Conservation (phyloP, 2,329 filamentous ascomycete species). For the Ophiostoma ips region DNA sequence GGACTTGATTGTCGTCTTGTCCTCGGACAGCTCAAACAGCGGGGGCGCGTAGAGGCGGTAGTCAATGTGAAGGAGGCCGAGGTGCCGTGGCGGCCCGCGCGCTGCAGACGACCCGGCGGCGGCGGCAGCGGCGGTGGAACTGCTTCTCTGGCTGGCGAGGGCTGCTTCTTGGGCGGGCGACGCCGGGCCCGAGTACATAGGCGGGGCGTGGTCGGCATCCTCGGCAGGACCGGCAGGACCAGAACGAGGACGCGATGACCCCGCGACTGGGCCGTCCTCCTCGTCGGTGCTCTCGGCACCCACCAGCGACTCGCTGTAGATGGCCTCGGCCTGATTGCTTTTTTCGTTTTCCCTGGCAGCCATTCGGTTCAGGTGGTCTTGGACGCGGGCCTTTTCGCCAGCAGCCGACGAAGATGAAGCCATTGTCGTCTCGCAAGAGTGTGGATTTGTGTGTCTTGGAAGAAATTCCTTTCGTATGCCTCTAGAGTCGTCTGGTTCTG, state of each 20-base stretch:
- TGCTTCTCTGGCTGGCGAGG: constrained; percentile 13
- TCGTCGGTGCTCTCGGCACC: constrained; percentile 3
- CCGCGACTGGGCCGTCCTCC: not conserved
- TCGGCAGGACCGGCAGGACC: not conserved
- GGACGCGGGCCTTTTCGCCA: not conserved
- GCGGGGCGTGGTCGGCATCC: constrained; percentile 7
- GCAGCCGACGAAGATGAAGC: not conserved
- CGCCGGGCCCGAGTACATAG: constrained; percentile 23
- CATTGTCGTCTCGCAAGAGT: not conserved
- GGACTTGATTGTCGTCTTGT: constrained; percentile 33
- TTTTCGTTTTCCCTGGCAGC: not conserved
- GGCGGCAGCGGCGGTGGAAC: not conserved
- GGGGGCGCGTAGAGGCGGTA: constrained; percentile 39
- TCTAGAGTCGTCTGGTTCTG: too few species aligned
- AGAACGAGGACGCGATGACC: not conserved
- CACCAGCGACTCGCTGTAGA: constrained; percentile 2
- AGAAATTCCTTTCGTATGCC: too few species aligned
- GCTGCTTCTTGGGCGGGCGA: constrained; percentile 9
- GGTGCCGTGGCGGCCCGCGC: constrained; percentile 24
- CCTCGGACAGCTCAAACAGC: constrained; percentile 35
- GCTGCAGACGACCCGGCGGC: constrained; percentile 7
- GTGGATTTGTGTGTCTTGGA: too few species aligned
- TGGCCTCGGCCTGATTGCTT: not conserved
- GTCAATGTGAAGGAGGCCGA: constrained; percentile 34
- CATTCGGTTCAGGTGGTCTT: not conserved